These are phyloP conservation scores for Backusella sp. DNA, from an alignment of 192 early-diverging fungal species.

Conservation along the genomic window DNA sequence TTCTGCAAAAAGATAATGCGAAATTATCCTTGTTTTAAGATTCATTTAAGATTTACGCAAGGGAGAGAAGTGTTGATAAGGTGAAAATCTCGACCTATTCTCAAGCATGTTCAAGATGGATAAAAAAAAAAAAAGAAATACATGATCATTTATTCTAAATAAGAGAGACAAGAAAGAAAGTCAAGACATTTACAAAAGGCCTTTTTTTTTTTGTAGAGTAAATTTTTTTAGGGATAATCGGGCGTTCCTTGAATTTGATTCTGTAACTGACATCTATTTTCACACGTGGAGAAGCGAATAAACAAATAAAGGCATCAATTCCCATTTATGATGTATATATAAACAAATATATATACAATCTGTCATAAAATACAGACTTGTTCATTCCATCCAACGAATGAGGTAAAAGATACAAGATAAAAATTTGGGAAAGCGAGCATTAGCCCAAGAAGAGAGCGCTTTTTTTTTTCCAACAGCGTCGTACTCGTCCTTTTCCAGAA, in stretches of 20 bases:
- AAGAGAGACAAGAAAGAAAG: no score
- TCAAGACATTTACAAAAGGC: no score
- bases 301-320: not conserved
- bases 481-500: not conserved
- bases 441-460: no score
- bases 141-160: no score
- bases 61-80: not conserved
- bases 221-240: not conserved
- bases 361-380: not conserved
- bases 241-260: not conserved
- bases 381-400: no score
- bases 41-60: not conserved
- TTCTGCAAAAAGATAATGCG: not conserved
- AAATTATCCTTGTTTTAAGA: not conserved
- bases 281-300: not conserved
- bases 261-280: not conserved
- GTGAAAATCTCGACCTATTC: no score
- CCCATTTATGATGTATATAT: not conserved
- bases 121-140: no score
- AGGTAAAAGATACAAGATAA: no score
- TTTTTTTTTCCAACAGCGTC: no score
- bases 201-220: not conserved
- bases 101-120: no score
- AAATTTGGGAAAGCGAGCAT: no score
- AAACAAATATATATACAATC: not conserved